Evolutionary conservation across 2,329 filamentous ascomycete species (phyloP), one percentile per base, ranked within the genome.

Genomic region (Penicillium sp.): DNA sequence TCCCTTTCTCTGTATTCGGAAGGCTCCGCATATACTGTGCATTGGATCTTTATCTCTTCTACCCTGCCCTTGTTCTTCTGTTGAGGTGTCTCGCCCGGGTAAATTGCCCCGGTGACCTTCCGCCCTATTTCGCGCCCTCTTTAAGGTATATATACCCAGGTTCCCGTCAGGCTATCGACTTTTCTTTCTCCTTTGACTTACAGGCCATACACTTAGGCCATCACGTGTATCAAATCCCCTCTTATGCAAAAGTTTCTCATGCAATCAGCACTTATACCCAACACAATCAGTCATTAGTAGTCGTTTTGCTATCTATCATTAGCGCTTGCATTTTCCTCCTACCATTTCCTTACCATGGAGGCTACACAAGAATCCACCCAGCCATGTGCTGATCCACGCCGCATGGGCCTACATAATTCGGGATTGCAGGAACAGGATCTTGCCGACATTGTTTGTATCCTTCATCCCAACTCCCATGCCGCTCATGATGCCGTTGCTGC

Each of bases 361-460:
- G 76, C 75, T 21, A 86, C 84, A 10, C 84, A 86, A 62, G 80
- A 79, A 58, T 87, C 88, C 55, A 96, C 92, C 16, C 92, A 96
- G 72, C 87, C 86, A 70, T 86, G 90, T 68, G 79, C 92, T 63
- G 92, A 97, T 72, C 91, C 91, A 41, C 86, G 91, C 61, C 87
- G 91, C 53, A 73, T 90, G 60, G 91, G 91, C 55, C 83, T 88
- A 71, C 89, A 91, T 74, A 90, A 91, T 71, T 95, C 91, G 41
- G 91, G 90, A 55, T 86, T 97, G 59, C 88, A 84, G 52, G 88
- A 93, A 64, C 84, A 90, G 63, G 93, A 96, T 72, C 84, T 95
- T 49, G 85, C 90, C 60, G 93, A 97, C 75, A 91, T 97, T 65
- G 85, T 96, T 63, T 96, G 92, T 76, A 86, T 97, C 56, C 83